Conservation (phyloP, 2,329 filamentous ascomycete species). For the Colletotrichum musae region DNA sequence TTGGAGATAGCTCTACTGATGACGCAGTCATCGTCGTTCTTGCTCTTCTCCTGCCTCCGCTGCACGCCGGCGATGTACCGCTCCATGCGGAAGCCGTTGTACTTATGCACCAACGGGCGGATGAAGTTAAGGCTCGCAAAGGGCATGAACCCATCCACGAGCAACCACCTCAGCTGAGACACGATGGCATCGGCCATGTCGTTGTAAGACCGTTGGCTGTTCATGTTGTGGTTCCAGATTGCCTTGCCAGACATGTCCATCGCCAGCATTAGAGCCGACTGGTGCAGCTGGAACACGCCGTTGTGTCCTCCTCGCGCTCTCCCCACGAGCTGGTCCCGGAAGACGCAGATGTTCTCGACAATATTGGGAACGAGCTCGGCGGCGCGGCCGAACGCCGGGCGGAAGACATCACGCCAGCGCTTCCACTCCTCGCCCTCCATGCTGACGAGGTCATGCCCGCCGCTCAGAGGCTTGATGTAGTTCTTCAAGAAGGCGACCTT, state of each 20-base stretch:
- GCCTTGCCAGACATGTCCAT: conserved; percentile 32
- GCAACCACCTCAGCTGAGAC: conserved; percentile 21
- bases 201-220: conserved; percentile 21
- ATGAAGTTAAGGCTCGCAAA: conserved; percentile 27
- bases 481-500: conserved; percentile 13
- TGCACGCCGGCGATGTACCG: conserved; percentile 20
- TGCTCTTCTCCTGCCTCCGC: not conserved
- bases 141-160: conserved; percentile 17
- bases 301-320: not conserved
- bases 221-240: conserved; percentile 27
- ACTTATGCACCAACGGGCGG: conserved; percentile 13
- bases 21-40: conserved; percentile 3
- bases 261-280: conserved; percentile 11
- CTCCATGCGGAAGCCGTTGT: conserved; percentile 28
- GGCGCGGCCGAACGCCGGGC: conserved; percentile 22
- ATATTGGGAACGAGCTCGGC: conserved; percentile 20
- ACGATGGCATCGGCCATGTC: conserved; percentile 26
- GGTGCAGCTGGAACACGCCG: conserved; percentile 7
- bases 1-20: conserved; percentile 21
- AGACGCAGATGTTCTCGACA: conserved; percentile 11
- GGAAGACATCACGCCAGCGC: conserved; percentile 26
- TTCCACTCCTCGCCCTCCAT: conserved; percentile 33
- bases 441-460: conserved; percentile 22
- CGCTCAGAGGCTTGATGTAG: conserved; percentile 23
- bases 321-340: conserved; percentile 16